phyloP scores from a whole-genome alignment of 306 rosid species.

The Aeschynomene evenia region DNA sequence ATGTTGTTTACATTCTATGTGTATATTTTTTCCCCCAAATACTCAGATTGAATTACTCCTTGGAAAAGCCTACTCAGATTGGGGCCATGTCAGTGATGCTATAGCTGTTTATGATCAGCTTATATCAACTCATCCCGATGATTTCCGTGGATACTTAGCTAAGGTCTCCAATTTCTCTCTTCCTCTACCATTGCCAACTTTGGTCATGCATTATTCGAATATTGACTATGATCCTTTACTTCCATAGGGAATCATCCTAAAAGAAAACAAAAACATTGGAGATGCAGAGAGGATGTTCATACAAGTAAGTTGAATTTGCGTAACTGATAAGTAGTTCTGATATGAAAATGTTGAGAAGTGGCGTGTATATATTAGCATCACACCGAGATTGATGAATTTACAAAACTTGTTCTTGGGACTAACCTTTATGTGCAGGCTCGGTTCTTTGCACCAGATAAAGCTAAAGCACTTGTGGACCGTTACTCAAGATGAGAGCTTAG shows the following conservation, averaged over 20 bases:
- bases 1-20: slow-evolving; percentile 16
- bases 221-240: slow-evolving; percentile 3
- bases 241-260: slow-evolving; percentile 81
- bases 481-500: slow-evolving; percentile 43
- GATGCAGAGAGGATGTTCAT: slow-evolving; percentile 97
- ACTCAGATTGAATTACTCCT: slow-evolving; percentile 91
- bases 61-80: slow-evolving; percentile 90
- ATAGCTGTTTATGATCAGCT: slow-evolving; percentile 79
- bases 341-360: neutral
- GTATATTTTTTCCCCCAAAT: neutral
- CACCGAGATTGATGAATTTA: neutral
- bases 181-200: neutral
- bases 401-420: neutral
- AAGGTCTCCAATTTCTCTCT: slow-evolving; percentile 49
- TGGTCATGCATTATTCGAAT: slow-evolving; percentile 4
- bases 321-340: neutral
- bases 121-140: slow-evolving; percentile 69
- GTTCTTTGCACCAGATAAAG: slow-evolving; percentile 84
- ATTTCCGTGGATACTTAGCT: slow-evolving; percentile 95
- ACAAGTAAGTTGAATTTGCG: slow-evolving; percentile 59
- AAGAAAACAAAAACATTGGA: slow-evolving; percentile 78
- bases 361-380: neutral
- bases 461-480: slow-evolving; percentile 81
- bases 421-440: slow-evolving; percentile 60
- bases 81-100: slow-evolving; percentile 95